Base-by-base conservation (phyloP, 2,329 filamentous ascomycete genomes). In the Colletotrichum liaoningense region DNA sequence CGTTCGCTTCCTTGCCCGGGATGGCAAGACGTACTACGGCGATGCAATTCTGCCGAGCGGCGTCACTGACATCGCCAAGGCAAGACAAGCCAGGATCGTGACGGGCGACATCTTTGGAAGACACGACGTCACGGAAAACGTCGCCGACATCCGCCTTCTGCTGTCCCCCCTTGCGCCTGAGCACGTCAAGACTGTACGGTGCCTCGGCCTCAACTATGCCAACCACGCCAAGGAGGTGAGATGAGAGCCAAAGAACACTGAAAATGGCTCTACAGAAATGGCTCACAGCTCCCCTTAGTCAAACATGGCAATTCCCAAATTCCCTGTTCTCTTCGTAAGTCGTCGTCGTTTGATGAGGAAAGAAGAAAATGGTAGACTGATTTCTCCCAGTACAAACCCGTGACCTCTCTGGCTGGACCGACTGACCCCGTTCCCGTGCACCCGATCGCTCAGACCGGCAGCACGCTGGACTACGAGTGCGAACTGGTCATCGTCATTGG, bases 381-480 rank as follows among this genome's bases (percentile, higher is more conserved):
- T 26, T n/a, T 19, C 16, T 28, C 35, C 8, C 67, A 88, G 86
- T 92, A 91, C 84, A 94, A 94, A 82, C 93, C 93, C 4, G 80
- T 86, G 7, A 93, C 93, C 2, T 85, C 93, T 0, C 86, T 95
- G 28, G 81, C 88, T 0, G 93, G 92, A 2, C 93, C 93, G 0
- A 85, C 82, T 2, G 91, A 93, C 76, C 85, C 91, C 1, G 92
- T 95, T 65, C 92, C 92, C 2, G 86, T 96, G 46, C 89, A 91
- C 26, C 78, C 82, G 2, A 84, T 93, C 73, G 93, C 92, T 0
- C 93, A 95, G 81, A 86, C 92, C 74, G 86, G 86, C 60, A 84
- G 85, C n/a, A 91, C 91, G 0, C 83, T 94, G 22, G 94, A 95
- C 82, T 95, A 95, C 81, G 94, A 96, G 83, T 94, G 93, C 80